Evolutionary conservation across 495 filamentous ascomycete species (phyloP).

Genomic region (Entonaema liquescens): DNA sequence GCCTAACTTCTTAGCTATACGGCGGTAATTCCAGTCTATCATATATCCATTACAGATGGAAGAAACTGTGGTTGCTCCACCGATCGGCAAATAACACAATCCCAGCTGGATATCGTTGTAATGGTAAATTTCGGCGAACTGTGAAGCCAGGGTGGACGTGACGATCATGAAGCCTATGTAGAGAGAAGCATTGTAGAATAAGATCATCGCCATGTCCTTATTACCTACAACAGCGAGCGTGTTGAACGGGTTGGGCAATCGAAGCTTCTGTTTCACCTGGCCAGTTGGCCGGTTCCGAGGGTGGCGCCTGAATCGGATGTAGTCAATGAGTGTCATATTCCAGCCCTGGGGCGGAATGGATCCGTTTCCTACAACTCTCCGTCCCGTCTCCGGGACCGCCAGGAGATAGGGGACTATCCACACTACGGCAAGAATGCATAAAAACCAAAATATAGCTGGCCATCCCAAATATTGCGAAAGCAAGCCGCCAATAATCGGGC

Average conservation of each 20-base stretch:
- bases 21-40: conserved; percentile 65
- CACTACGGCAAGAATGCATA: conserved; percentile 64
- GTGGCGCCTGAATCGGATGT: conserved; percentile 47
- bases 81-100: conserved; percentile 68
- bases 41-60: conserved; percentile 70
- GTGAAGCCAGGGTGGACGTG: conserved; percentile 62
- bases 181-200: conserved; percentile 61
- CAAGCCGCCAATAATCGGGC: conserved; percentile 71
- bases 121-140: conserved; percentile 69
- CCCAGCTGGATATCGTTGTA: conserved; percentile 74
- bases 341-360: conserved; percentile 63
- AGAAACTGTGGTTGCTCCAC: conserved; percentile 71
- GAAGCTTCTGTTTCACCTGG: conserved; percentile 58
- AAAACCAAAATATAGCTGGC: conserved; percentile 79
- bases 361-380: conserved; percentile 78
- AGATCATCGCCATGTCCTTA: conserved; percentile 63
- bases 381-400: conserved; percentile 71
- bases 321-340: conserved; percentile 62
- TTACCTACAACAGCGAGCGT: conserved; percentile 72
- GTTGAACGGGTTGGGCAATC: conserved; percentile 74
- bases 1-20: conserved; percentile 57
- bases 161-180: conserved; percentile 57
- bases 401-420: conserved; percentile 63
- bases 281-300: conserved; percentile 38
- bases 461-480: conserved; percentile 72